Base-by-base conservation (phyloP, 768 basidiomycete genomes). In the Lactifluus piperatus region DNA sequence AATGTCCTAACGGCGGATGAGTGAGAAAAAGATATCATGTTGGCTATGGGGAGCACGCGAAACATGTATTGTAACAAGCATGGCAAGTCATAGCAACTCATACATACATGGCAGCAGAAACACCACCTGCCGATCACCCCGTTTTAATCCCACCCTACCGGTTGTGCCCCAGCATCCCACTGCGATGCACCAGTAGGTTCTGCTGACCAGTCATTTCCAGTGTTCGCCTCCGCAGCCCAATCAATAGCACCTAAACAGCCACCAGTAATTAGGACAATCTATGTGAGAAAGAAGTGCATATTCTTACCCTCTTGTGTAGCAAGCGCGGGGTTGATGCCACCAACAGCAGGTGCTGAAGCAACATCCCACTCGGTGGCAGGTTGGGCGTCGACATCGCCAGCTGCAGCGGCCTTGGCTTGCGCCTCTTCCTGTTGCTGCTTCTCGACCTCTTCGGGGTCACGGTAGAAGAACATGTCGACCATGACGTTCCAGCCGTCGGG, bases 381-480 rank as follows among this genome's bases (percentile, higher is more conserved):
- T 41, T 76, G 72, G 66, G 81, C 86, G 45, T 74, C 79, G 51
- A 70, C 72, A 54, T 78, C 80, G 63, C 79, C 83, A 51, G 81
- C 82, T 62, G 82, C 79, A 64, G 82, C 78, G 51, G 74, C 75
- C 76, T 94, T 94, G 67, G 90, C 90, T 64, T 87, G 84, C 27
- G 91, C 90, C 72, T 91, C 92, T 72, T 93, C 94, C 70, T 90
- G 86, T 71, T 93, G 91, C 77, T 97, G 95, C 76, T 89, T 91
- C 84, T 97, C 94, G 67, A 97, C 90, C 76, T 99, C 97, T 73
- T 99, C 94, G 62, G 95, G 94, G 77, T 97, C 95, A 70, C 95
- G 91, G 84, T 98, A 98, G 86, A 97, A 94, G 88, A 94, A 94
- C 87, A 95, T 88, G 75, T 95, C 94, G 65, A 94, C 93, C 91